These are phyloP conservation scores for Mytilinidion resinicola DNA, from an alignment of 495 filamentous ascomycete genomes.

Conservation along the genomic window DNA sequence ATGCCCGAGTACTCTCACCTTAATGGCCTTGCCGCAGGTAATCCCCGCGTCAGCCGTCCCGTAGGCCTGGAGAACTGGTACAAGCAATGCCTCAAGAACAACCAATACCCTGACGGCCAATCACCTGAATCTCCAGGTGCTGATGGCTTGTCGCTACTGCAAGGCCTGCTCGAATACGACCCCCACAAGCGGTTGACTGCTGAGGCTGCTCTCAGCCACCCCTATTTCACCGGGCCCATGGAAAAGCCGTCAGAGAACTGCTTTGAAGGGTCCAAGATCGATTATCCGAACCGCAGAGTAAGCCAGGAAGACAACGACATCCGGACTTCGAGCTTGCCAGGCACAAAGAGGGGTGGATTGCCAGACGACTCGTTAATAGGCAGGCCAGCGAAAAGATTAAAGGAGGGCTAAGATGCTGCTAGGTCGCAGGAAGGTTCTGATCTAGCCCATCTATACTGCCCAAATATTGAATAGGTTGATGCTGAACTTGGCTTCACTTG, in stretches of 20 bases:
- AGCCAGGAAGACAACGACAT: conserved; percentile 95
- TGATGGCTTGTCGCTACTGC: conserved; percentile 74
- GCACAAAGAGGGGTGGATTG: conserved; percentile 83
- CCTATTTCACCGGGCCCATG: conserved; percentile 64
- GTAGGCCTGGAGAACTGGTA: conserved; percentile 60
- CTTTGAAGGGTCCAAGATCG: conserved; percentile 78
- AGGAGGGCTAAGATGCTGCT: conserved; percentile 41
- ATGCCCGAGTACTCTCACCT: conserved; percentile 81
- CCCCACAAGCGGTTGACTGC: conserved; percentile 83
- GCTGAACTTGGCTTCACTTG: not conserved
- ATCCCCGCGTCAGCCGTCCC: conserved; percentile 39
- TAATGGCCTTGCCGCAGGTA: conserved; percentile 49
- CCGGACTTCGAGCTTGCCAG: conserved; percentile 74
- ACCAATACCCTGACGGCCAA: conserved; percentile 47
- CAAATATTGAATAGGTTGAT: not conserved
- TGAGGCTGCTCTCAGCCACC: conserved; percentile 74
- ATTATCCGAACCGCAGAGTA: conserved; percentile 86
- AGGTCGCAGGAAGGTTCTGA: not conserved
- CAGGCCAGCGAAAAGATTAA: conserved; percentile 57
- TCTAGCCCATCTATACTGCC: not conserved
- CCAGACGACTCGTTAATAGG: conserved; percentile 72
- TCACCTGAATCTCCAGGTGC: conserved; percentile 54
- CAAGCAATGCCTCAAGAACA: conserved; percentile 52
- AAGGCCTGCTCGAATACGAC: conserved; percentile 83
- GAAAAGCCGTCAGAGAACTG: conserved; percentile 68